Evolutionary conservation across 1,284 basidiomycete genomes (phyloP).

Genomic region (Pulveroboletus sp.): DNA sequence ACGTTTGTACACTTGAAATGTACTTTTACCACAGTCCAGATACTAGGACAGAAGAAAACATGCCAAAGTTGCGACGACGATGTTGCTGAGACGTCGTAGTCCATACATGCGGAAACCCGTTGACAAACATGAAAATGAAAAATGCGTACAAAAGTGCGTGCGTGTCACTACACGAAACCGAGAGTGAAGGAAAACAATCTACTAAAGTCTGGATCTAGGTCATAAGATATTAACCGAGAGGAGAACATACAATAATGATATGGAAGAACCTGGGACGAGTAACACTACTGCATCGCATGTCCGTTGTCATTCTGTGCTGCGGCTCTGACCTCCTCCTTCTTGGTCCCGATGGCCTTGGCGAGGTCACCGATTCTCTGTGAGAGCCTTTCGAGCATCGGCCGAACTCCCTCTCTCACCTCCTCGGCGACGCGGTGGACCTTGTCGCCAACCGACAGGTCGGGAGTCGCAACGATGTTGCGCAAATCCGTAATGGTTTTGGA

Average conservation of each 20-base stretch:
- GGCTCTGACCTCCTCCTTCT: slow-evolving; percentile 28
- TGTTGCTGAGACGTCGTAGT: slow-evolving; percentile 14
- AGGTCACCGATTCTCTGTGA: slow-evolving; percentile 32
- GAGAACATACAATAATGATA: slow-evolving; percentile 18
- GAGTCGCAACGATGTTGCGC: slow-evolving; percentile 49
- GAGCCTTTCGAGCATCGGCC: slow-evolving; percentile 53
- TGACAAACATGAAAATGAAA: slow-evolving; percentile 7
- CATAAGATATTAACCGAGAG: slow-evolving; percentile 21
- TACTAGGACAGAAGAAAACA: neutral
- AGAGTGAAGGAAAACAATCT: slow-evolving; percentile 22
- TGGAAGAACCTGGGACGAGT: neutral
- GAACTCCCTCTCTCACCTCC: slow-evolving; percentile 58
- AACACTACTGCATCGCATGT: slow-evolving; percentile 11
- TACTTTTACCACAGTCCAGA: neutral
- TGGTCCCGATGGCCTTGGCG: slow-evolving; percentile 28
- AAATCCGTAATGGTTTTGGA: slow-evolving; percentile 53
- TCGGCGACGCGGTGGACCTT: slow-evolving; percentile 57
- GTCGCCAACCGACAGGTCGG: slow-evolving; percentile 58
- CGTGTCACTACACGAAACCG: slow-evolving; percentile 13
- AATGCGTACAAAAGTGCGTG: slow-evolving; percentile 27
- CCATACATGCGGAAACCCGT: slow-evolving; percentile 16
- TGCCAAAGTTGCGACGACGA: neutral
- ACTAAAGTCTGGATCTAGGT: slow-evolving; percentile 35
- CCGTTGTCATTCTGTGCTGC: slow-evolving; percentile 14
- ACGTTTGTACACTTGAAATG: slow-evolving; percentile 10